These are phyloP conservation scores for Yarrowia phangngaensis DNA, from an alignment of 805 yeast genomes.

Conservation along the genomic window DNA sequence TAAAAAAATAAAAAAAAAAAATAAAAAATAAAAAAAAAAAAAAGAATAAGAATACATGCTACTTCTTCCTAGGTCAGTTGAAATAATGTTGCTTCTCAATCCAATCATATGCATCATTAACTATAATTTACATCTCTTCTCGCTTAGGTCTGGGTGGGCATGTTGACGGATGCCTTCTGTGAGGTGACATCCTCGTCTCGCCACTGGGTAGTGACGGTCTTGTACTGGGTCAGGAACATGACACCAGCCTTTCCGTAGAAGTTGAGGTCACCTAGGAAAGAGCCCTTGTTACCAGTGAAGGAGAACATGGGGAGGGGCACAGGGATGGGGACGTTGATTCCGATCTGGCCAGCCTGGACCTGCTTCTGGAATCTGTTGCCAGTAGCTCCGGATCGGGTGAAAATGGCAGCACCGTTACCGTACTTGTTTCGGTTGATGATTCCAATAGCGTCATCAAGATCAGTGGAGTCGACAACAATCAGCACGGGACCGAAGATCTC, in stretches of 20 bases:
- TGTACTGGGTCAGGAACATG: constrained; percentile 66
- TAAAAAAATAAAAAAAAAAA: too few relatives aligned
- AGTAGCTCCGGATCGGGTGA: constrained; percentile 65
- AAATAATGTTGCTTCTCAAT: too few relatives aligned
- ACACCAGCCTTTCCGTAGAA: constrained; percentile 76
- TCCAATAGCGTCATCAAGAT: constrained; percentile 64
- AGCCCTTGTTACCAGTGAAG: constrained; percentile 71
- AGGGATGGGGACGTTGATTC: constrained; percentile 74
- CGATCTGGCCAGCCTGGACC: constrained; percentile 72
- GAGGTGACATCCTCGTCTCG: constrained; percentile 49
- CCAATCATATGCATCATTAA: constrained; percentile 22
- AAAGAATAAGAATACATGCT: too few relatives aligned
- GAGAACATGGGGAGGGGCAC: constrained; percentile 80
- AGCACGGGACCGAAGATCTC: constrained; percentile 78
- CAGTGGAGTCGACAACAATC: constrained; percentile 56
- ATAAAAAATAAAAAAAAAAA: too few relatives aligned
- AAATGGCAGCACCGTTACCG: constrained; percentile 70
- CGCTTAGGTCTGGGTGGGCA: constrained; percentile 56
- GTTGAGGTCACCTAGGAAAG: constrained; percentile 74
- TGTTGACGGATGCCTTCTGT: constrained; percentile 54
- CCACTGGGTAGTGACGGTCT: constrained; percentile 72
- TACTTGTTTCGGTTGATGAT: constrained; percentile 58
- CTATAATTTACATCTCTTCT: constrained; percentile 2
- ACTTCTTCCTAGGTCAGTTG: too few relatives aligned
- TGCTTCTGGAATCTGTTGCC: constrained; percentile 66